These are phyloP conservation scores for Penicillium psychrosexuale DNA, from an alignment of 2,329 filamentous ascomycete genomes.

Conservation along the genomic window DNA sequence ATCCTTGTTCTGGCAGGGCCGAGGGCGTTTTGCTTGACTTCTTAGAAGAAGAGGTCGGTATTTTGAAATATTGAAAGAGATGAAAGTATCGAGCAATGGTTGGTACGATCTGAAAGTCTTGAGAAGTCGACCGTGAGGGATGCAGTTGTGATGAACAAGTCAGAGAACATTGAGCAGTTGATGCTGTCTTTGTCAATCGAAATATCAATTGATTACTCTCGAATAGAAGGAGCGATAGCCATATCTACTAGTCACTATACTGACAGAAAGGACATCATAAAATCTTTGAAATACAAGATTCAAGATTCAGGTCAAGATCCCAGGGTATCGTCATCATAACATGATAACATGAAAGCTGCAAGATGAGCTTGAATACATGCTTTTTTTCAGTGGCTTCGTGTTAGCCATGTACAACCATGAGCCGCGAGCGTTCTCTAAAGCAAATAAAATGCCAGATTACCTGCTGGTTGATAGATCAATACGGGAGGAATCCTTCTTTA, in stretches of 20 bases:
- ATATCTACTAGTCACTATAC: background rate
- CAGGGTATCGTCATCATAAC: background rate
- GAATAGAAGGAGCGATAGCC: background rate
- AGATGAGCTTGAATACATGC: constrained; percentile 50
- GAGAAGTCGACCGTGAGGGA: background rate
- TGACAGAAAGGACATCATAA: background rate
- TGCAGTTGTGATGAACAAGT: background rate
- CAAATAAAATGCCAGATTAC: background rate
- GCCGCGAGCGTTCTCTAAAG: background rate
- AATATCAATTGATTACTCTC: background rate
- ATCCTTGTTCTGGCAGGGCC: background rate
- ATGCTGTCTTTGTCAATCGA: background rate
- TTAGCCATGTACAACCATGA: constrained; percentile 54
- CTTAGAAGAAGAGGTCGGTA: background rate
- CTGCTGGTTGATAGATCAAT: no score
- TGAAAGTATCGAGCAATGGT: background rate
- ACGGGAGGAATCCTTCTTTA: background rate
- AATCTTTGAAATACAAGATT: background rate
- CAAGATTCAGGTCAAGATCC: background rate
- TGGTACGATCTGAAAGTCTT: background rate
- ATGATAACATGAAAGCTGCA: background rate
- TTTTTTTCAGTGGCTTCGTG: constrained; percentile 79
- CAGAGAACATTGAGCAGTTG: background rate
- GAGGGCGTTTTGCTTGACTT: background rate
- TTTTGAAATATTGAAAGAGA: background rate